Evolutionary conservation across 2,329 filamentous ascomycete genomes (phyloP).

Genomic region (Penicillium paneum): DNA sequence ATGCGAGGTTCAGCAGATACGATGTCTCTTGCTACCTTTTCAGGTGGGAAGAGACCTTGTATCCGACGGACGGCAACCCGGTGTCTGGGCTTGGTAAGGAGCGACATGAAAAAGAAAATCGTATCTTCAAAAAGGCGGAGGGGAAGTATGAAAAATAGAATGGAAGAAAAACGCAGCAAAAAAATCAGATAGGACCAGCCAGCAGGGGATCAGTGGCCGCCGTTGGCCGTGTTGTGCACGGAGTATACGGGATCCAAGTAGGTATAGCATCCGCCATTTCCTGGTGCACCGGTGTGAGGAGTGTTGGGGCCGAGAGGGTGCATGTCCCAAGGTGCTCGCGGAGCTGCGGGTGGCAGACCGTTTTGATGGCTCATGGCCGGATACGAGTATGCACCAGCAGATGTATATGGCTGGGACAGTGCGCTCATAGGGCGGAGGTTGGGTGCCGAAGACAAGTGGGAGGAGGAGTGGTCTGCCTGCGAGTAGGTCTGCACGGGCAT

Average conservation of each 20-base stretch:
- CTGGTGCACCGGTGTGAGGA: slow-evolving; percentile 28
- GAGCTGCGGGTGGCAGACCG: slow-evolving; percentile 31
- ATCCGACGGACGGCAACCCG: not conserved
- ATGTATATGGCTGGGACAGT: slow-evolving; percentile 31
- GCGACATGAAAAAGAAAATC: slow-evolving; percentile 23
- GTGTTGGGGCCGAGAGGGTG: slow-evolving; percentile 29
- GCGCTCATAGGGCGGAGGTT: slow-evolving; percentile 39
- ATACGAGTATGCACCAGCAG: slow-evolving; percentile 33
- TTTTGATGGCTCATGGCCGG: slow-evolving; percentile 33
- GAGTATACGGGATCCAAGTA: slow-evolving; percentile 38
- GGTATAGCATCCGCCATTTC: slow-evolving; percentile 27
- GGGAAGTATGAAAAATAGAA: slow-evolving; percentile 24
- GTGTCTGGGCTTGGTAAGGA: slow-evolving; percentile 28
- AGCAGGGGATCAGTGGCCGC: slow-evolving; percentile 20
- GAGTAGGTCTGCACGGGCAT: slow-evolving; percentile 46
- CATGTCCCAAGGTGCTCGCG: slow-evolving; percentile 40
- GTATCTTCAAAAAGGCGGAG: slow-evolving; percentile 24
- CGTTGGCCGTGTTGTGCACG: slow-evolving; percentile 28
- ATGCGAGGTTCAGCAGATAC: slow-evolving; percentile 2
- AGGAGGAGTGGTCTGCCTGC: slow-evolving; percentile 31
- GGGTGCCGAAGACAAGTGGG: slow-evolving; percentile 31
- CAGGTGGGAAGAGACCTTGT: slow-evolving; percentile 17
- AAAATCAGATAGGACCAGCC: not conserved
- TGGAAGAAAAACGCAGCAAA: slow-evolving; percentile 13
- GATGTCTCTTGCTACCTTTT: slow-evolving; percentile 15